Evolutionary conservation across 768 basidiomycete genomes (phyloP), one percentile per base, ranked within the genome.

Genomic region (Kwoniella europaea): DNA sequence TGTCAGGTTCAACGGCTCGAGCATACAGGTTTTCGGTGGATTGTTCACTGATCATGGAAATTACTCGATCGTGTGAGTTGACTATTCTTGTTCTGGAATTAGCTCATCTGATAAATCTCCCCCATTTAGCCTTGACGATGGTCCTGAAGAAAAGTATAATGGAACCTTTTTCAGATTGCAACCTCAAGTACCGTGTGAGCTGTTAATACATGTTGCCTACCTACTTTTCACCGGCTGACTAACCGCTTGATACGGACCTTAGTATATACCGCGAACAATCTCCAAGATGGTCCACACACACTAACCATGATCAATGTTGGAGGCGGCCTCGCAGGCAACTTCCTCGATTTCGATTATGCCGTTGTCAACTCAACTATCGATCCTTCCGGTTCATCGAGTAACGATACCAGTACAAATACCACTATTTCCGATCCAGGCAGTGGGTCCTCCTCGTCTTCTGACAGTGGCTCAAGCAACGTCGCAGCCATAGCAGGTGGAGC

Each of bases 401-500:
- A 50, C 35, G 52, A 65, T 0, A 67, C 67, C 10, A 65, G 67
- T 42, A 58, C 42, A 20, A 71, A 74, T 43, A 69, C 44, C 42
- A 53, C 24, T 29, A 61, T 35, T 52, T 52, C 16, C 50, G 10
- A 60, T 16, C 46, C 22, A 61, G 7, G 57, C 2, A 15, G 24
- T 15, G 18, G n/a, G 6, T 22, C 41, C 6, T 10, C 46, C 46
- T 50, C 46, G 35, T 6, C 35, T 0, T 44, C 46, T 4, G 18
- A 18, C 6, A 24, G 41, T 9, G 27, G 53, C 0, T 71, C 73
- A 9, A 71, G 52, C 41, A 60, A 66, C 63, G 41, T 64, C 3
- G 76, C 72, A 27, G 73, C 79, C 3, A 81, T 82, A 52, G 76
- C 65, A 9, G 76, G 76, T 24, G 78, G 78, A 29, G 78, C 76